Base-by-base conservation (phyloP, 441 rosid species). In the Erodium moschatum region DNA sequence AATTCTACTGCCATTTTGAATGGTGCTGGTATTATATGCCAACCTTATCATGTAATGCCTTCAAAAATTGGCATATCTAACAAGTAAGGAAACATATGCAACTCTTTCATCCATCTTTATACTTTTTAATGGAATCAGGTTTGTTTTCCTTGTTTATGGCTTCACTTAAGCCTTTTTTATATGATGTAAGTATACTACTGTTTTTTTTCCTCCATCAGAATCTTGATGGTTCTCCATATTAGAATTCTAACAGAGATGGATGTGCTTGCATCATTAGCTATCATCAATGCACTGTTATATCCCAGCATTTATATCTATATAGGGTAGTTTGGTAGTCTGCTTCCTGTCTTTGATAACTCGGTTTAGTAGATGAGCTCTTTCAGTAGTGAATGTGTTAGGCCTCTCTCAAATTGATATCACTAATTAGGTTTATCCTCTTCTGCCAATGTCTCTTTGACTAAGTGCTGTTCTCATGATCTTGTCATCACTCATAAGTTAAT, bases 401-500 rank as follows among this genome's bases (percentile, higher is more conserved):
- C 46, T 44, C n/a, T 58, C 63, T 18, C 63, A 19, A 20, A 58
- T 58, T 58, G 63, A 58, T 58, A 16, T 58, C 18, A 7, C 4
- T 4, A 5, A 58, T 10, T 20, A 29, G 63, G 7, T 54, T 54
- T 54, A 24, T 1, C 6, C 18, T 5, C 20, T 12, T 16, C 20
- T 54, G 9, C 61, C 21, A 4, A 54, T 54, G 61, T 5, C 21
- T 54, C 61, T 16, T 58, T 58, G 29, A 58, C 63, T 20, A 58
- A 20, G 18, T 13, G 63, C 18, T 19, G 18, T 58, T 19, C 63
- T 58, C 63, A 58, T 44, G 11, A 44, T 44, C 50, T 44, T 44
- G 13, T 20, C 63, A 58, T 58, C 63, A 58, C 4, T 58, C 63
- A 16, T 20, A 16, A 27, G 29, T 73, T 66, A 52, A 58, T 7